Evolutionary conservation across 192 early-diverging fungal genomes (phyloP).

Genomic region (Linnemannia hyalina): DNA sequence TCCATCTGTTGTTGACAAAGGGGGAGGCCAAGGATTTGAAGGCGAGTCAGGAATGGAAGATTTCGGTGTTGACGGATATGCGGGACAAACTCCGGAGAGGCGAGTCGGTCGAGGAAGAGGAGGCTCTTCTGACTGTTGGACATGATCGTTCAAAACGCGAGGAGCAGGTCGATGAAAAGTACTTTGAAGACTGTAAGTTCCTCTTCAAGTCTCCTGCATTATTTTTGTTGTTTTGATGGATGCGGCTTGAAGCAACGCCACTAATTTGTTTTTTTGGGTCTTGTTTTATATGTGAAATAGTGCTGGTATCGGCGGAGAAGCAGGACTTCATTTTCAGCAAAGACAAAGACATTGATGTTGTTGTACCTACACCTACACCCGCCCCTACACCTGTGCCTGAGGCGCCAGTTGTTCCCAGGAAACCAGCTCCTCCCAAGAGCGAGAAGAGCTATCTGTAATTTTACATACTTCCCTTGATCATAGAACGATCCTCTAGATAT

Average conservation of each 20-base stretch:
- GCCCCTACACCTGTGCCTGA: constrained; percentile 8
- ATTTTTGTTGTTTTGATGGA: not conserved
- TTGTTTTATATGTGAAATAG: not conserved
- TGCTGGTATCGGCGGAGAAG: constrained; percentile 42
- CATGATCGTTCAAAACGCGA: constrained; percentile 36
- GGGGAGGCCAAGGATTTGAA: constrained; percentile 38
- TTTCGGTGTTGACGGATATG: constrained; percentile 49
- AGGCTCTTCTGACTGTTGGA: constrained; percentile 38
- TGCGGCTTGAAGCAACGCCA: no score
- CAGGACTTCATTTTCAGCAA: constrained; percentile 44
- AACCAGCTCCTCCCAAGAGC: constrained; percentile 45
- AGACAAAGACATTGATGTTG: constrained; percentile 13
- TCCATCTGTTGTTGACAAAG: constrained; percentile 39
- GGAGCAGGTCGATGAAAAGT: constrained; percentile 50
- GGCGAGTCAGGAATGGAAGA: constrained; percentile 50
- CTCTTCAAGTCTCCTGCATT: not conserved
- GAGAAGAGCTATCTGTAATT: constrained; percentile 50
- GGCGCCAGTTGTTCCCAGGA: constrained; percentile 34
- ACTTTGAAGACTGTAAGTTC: constrained; percentile 52
- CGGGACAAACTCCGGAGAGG: constrained; percentile 45
- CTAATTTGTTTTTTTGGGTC: not conserved
- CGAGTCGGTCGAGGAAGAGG: constrained; percentile 48
- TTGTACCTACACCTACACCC: not conserved
- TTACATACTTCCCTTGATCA: not conserved
- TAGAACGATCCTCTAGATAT: not conserved